Base-by-base conservation (phyloP, 2,329 filamentous ascomycete genomes). In the Fusarium luffae region DNA sequence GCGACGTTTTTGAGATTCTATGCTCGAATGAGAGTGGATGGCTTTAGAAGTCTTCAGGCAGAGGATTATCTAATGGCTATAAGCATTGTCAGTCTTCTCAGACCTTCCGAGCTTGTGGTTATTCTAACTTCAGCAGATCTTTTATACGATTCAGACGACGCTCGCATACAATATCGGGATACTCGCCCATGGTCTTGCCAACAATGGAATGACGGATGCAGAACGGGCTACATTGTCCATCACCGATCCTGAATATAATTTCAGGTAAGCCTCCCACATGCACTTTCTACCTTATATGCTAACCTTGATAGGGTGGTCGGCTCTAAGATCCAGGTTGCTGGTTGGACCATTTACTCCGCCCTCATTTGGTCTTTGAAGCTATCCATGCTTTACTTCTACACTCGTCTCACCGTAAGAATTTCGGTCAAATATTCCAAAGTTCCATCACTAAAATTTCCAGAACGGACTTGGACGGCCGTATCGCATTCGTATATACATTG, bases 351-450 rank as follows among this genome's bases (percentile, higher is more conserved):
- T 21, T 89, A 89, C 64, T 83, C 82, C 0, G 74, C 82, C 4
- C 74, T 88, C 14, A 74, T 89, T 16, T 88, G 85, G 85, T 75
- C 83, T 14, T 68, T 89, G 47, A 89, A 89, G 74, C 70, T 81
- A 4, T 86, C 86, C 54, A 84, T 88, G 81, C 79, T 85, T 4
- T 79, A 84, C 46, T 88, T 88, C 70, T 89, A 88, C 70, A 80
- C 82, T 7, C 80, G 86, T 44, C 79, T 89, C 16, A 87, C 83
- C 21, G 80, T 79, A 66, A 13, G 66, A 41, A 7, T 0, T 2
- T 7, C 13, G 5, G 4, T 19, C 5, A 1, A 19, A 1, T 2
- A 3, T 13, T 4, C 2, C 11, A 3, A 1, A 5, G 7, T 14
- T 2, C 12, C 12, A 14, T n/a, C 9, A 16, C 32, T 51, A 9